Conservation (phyloP, 2,329 filamentous ascomycete species). For the Talaromyces sp. region DNA sequence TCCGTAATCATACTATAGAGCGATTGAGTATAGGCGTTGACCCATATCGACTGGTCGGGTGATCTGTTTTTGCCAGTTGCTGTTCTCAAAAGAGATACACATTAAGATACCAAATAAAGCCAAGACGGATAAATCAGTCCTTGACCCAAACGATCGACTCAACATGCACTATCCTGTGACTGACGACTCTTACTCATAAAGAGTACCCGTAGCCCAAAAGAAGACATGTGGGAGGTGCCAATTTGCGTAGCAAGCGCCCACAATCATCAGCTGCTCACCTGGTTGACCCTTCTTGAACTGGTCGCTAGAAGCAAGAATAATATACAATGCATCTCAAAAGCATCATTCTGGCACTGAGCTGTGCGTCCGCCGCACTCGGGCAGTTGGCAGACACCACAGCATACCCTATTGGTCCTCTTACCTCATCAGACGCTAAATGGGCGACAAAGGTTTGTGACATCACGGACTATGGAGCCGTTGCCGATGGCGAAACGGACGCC, state of each 20-base stretch:
- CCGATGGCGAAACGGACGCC: slow-evolving; percentile 46
- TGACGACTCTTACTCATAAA: neutral
- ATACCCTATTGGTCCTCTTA: slow-evolving; percentile 15
- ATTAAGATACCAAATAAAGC: neutral
- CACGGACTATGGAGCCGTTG: slow-evolving; percentile 49
- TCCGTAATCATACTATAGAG: neutral
- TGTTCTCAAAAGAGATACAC: neutral
- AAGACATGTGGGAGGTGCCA: neutral
- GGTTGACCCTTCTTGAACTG: neutral
- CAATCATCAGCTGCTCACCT: neutral
- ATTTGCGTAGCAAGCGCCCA: neutral
- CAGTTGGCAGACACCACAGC: slow-evolving; percentile 10
- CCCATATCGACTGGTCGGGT: neutral
- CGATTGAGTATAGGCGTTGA: neutral
- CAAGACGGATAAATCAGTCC: neutral
- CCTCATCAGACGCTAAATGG: slow-evolving; percentile 19
- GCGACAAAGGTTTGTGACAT: slow-evolving; percentile 44
- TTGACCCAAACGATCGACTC: neutral
- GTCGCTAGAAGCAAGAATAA: neutral
- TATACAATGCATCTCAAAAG: slow-evolving; percentile 7
- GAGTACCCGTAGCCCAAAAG: neutral
- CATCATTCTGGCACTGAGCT: slow-evolving; percentile 8
- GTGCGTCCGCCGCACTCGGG: neutral
- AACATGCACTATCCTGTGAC: neutral
- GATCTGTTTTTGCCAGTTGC: neutral